Evolutionary conservation across 2,329 filamentous ascomycete genomes (phyloP).

Genomic region (Helotiales sp.): DNA sequence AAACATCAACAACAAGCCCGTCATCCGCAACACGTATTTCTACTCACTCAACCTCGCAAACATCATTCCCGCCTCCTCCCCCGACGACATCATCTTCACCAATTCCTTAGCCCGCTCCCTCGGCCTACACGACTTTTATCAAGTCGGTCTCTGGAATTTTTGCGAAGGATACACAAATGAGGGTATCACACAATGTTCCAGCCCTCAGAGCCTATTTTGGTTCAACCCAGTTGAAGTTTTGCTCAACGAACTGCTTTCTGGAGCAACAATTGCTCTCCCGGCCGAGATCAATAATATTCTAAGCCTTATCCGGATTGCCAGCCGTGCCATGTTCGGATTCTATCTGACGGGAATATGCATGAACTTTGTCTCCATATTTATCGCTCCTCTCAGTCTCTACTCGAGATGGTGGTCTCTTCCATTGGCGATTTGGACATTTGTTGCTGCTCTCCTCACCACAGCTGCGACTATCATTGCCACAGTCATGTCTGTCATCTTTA

Average conservation of each 20-base stretch:
- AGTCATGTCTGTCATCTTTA: conserved; percentile 80
- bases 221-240: conserved; percentile 89
- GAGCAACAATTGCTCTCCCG: conserved; percentile 81
- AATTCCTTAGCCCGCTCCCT: conserved; percentile 85
- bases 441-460: conserved; percentile 66
- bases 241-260: conserved; percentile 74
- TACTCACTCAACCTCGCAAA: conserved; percentile 81
- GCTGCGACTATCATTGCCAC: conserved; percentile 76
- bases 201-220: conserved; percentile 73
- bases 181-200: conserved; percentile 75
- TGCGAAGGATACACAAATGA: conserved; percentile 80
- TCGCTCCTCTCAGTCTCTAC: conserved; percentile 47
- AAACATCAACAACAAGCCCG: conserved; percentile 62
- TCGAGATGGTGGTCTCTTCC: conserved; percentile 62
- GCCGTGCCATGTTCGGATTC: conserved; percentile 85
- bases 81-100: conserved; percentile 65
- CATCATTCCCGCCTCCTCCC: conserved; percentile 47
- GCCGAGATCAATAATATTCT: conserved; percentile 72
- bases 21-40: conserved; percentile 75
- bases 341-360: conserved; percentile 74
- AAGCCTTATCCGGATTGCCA: conserved; percentile 70
- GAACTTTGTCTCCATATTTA: conserved; percentile 70
- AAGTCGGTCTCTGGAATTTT: conserved; percentile 87
- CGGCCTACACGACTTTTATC: conserved; percentile 92
- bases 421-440: conserved; percentile 65